phyloP scores from a whole-genome alignment of 305 asterid species.

The Ilex paraguariensis region DNA sequence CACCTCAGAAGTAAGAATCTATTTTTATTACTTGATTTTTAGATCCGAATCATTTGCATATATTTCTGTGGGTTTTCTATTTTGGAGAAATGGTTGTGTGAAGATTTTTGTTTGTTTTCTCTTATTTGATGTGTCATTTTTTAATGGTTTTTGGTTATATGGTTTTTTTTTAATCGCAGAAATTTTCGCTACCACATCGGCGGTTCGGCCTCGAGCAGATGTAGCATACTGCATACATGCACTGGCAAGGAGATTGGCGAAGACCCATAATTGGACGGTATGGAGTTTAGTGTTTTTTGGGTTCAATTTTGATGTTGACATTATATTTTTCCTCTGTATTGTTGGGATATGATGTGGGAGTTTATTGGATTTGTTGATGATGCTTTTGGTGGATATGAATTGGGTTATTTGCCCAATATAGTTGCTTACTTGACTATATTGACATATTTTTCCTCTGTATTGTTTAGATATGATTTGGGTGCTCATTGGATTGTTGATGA shows the following conservation, averaged over 20 bases:
- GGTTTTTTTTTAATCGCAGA: constrained; percentile 69
- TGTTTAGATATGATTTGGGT: neutral
- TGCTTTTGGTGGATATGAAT: neutral
- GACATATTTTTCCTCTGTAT: too few relatives aligned
- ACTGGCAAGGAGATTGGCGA: constrained; percentile 81
- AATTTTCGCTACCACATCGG: constrained; percentile 82
- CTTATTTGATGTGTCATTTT: constrained; percentile 1
- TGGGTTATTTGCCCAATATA: neutral
- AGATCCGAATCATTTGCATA: neutral
- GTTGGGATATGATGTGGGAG: neutral
- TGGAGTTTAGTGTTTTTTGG: constrained; percentile 16
- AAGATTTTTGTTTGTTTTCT: constrained; percentile 8
- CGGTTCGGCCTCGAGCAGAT: constrained; percentile 90
- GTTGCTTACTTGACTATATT: too few relatives aligned
- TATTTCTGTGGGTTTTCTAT: neutral
- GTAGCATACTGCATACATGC: constrained; percentile 94
- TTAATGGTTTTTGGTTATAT: constrained; percentile 6
- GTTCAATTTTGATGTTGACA: constrained; percentile 11
- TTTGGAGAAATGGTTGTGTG: constrained; percentile 18
- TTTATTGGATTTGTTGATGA: neutral
- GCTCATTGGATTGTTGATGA: neutral
- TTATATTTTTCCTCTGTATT: constrained; percentile 3
- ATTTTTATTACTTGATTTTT: neutral
- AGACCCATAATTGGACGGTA: constrained; percentile 99
- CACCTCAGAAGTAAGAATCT: constrained; percentile 74